Evolutionary conservation across 441 rosid species (phyloP).

Genomic region (Populus hybrid): DNA sequence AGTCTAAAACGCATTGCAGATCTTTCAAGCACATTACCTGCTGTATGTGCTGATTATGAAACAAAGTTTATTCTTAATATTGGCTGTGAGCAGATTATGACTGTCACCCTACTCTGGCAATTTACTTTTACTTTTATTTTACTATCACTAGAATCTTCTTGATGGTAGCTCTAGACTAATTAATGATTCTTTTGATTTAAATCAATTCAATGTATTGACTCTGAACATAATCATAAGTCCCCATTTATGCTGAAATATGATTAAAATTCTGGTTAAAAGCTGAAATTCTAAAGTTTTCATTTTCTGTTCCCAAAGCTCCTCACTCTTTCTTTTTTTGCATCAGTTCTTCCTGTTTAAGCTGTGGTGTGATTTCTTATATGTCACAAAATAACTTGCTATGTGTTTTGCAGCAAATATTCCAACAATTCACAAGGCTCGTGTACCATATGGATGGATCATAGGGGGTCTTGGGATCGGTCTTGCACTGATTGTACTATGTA

Average conservation of each 20-base stretch:
- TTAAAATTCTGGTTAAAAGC: neutral
- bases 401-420: constrained; percentile 47
- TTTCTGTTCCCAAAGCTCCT: neutral
- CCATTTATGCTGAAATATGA: neutral
- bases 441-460: constrained; percentile 80
- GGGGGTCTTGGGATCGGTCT: constrained; percentile 75
- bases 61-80: neutral
- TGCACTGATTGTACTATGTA: constrained; percentile 47
- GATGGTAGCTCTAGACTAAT: neutral
- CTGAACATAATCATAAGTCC: neutral
- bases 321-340: too few relatives aligned
- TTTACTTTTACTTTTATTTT: neutral
- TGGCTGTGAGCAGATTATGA: neutral
- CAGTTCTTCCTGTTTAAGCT: neutral
- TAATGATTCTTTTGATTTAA: neutral
- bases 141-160: neutral
- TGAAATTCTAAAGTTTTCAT: neutral
- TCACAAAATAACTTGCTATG: constrained; percentile 14
- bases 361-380: neutral
- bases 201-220: neutral
- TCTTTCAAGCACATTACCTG: neutral
- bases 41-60: neutral
- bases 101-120: neutral
- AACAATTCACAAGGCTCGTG: constrained; percentile 47
- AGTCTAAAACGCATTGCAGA: neutral